These are phyloP conservation scores for Exophiala xenobiotica DNA, from an alignment of 2,329 filamentous ascomycete genomes.

Conservation along the genomic window DNA sequence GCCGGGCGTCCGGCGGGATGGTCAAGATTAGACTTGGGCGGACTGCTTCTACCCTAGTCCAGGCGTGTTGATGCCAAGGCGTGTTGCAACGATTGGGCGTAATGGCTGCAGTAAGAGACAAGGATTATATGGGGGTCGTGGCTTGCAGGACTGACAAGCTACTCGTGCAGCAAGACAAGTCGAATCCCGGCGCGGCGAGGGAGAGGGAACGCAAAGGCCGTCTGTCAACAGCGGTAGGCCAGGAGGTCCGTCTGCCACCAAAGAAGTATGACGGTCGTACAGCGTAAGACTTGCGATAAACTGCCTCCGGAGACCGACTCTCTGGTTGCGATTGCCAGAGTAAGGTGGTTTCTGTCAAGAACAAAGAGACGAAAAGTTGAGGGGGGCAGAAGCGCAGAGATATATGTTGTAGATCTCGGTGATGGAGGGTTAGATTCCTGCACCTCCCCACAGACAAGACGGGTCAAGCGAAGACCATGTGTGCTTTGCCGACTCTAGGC, in stretches of 20 bases:
- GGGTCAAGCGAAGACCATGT: not conserved
- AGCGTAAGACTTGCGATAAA: no score
- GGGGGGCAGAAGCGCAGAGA: not conserved
- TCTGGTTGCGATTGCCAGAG: no score
- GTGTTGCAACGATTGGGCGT: not conserved
- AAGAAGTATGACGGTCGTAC: no score
- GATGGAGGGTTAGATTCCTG: not conserved
- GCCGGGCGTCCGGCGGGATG: not conserved
- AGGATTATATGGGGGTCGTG: slow-evolving; percentile 3
- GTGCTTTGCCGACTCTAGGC: not conserved
- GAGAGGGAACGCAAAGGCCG: not conserved
- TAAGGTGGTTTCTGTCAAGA: no score
- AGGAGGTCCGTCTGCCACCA: not conserved
- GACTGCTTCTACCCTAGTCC: not conserved
- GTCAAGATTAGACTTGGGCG: not conserved
- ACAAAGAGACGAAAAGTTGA: not conserved
- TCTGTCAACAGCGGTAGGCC: not conserved
- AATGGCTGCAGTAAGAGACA: not conserved
- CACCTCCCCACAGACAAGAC: not conserved
- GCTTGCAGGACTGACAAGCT: slow-evolving; percentile 6
- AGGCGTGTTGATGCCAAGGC: slow-evolving; percentile 13
- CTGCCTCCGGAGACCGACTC: no score
- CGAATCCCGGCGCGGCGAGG: not conserved
- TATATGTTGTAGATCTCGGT: not conserved
- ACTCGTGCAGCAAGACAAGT: slow-evolving; percentile 5